Base-by-base conservation (phyloP, 148 eudicot species). In the Amaranthus cruentus region DNA sequence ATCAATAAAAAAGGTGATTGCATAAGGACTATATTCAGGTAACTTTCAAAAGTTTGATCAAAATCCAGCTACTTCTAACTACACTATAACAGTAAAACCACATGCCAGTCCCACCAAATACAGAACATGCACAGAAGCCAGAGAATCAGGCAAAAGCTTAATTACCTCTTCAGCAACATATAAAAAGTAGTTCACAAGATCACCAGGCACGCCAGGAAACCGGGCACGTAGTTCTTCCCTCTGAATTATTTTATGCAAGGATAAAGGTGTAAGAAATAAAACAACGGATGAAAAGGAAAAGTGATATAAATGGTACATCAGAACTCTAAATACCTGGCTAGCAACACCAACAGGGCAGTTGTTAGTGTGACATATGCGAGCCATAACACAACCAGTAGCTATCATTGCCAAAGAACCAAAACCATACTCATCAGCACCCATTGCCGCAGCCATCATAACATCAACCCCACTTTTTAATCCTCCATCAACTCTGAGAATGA, bases 331-430 rank as follows among this genome's bases (percentile, higher is more conserved):
- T 73, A 81, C 99, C 97, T 95, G 99, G 82, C 99, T 95, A 61
- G 99, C 99, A 80, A 92, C 99, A 83, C 99, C 99, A 85, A 95
- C 99, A 62, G 99, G 99, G 80, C 99, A 95, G 83, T 95, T 95
- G 75, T 95, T 95, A 15, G 99, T 95, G 79, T 95, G 99, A 86
- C 99, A 95, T 60, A 95, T 95, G 69, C 99, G 94, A 79, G 99
- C 99, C 99, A 95, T 95, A 57, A 95, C 89, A 79, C 99, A 95
- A 42, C 99, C 99, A 75, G 99, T 95, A 77, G 99, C 99, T 74
- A 95, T 95, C 99, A 95, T 95, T n/a, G 99, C 99, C 66, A 95
- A 78, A 65, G 99, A 95, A 79, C 99, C 99, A 85, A 95, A 95
- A 60, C 99, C 99, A 81, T 91, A 95, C 67, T 95, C 99, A 83